These are phyloP conservation scores for Coemansia sp. DNA, from an alignment of 192 early-diverging fungal genomes.

Conservation along the genomic window DNA sequence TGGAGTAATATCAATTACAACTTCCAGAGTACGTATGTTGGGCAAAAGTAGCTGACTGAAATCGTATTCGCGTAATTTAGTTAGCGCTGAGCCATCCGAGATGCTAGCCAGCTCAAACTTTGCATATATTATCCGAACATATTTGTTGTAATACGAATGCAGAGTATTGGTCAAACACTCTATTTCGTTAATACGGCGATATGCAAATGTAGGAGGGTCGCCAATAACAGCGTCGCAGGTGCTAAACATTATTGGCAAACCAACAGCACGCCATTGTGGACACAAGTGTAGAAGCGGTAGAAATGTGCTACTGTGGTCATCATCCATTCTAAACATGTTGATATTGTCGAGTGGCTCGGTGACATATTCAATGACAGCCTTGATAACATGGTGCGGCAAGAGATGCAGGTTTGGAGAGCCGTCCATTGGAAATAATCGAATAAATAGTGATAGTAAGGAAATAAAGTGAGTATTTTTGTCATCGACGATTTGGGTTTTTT, in stretches of 20 bases:
- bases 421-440: no score
- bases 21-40: background rate
- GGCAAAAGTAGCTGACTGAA: background rate
- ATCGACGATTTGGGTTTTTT: no score
- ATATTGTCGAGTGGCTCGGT: background rate
- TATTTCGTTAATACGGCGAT: background rate
- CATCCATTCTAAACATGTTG: slow-evolving; percentile 5
- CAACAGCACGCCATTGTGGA: background rate
- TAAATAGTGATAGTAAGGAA: no score
- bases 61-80: background rate
- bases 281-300: slow-evolving; percentile 1
- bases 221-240: background rate
- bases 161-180: background rate
- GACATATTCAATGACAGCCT: slow-evolving; percentile 5
- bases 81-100: background rate
- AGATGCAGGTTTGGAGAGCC: background rate
- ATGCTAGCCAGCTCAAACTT: background rate
- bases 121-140: background rate
- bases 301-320: background rate
- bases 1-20: background rate
- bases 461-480: no score
- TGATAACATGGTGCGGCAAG: slow-evolving; percentile 6
- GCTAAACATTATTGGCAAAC: slow-evolving; percentile 4
- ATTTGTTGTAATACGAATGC: background rate
- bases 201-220: background rate